Evolutionary conservation across 2,329 filamentous ascomycete genomes (phyloP).

Genomic region (Taxawa tesnikishii): DNA sequence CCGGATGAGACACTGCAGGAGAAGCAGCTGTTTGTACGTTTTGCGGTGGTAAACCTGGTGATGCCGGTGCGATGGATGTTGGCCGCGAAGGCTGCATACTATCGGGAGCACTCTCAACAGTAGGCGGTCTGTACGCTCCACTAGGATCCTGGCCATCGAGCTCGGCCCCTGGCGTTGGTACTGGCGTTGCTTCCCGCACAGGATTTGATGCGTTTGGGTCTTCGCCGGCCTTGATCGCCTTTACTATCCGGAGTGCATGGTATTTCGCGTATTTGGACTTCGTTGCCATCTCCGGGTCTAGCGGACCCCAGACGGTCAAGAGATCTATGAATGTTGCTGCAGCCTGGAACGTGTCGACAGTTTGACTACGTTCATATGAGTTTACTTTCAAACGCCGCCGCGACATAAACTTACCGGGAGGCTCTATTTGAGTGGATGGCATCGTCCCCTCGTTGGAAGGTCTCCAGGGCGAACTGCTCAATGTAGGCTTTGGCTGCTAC

Average conservation of each 20-base stretch:
- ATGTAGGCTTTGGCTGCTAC: constrained; percentile 80
- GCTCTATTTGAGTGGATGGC: constrained; percentile 73
- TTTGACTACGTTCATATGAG: constrained; percentile 39
- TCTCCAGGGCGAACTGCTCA: constrained; percentile 85
- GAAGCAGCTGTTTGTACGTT: constrained; percentile 33
- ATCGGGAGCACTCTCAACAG: constrained; percentile 49
- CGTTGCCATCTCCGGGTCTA: constrained; percentile 62
- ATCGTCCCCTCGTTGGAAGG: constrained; percentile 72
- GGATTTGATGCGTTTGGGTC: constrained; percentile 92
- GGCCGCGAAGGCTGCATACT: constrained; percentile 34
- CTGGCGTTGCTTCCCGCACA: constrained; percentile 46
- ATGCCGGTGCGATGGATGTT: constrained; percentile 11
- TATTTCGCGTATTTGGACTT: constrained; percentile 97
- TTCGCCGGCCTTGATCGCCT: constrained; percentile 77
- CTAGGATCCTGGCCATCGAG: neutral
- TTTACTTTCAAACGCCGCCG: constrained; percentile 23
- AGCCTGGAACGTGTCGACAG: constrained; percentile 85
- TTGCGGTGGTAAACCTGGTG: constrained; percentile 12
- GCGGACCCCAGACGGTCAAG: constrained; percentile 66
- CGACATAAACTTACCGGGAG: constrained; percentile 53
- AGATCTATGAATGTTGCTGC: constrained; percentile 87
- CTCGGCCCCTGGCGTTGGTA: constrained; percentile 13
- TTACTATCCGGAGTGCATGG: constrained; percentile 82
- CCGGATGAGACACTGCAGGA: constrained; percentile 29
- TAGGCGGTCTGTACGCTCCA: constrained; percentile 29